Evolutionary conservation across 75 land plant species (phyloP), one percentile per base, ranked within the genome.

Genomic region (Pinus taeda): DNA sequence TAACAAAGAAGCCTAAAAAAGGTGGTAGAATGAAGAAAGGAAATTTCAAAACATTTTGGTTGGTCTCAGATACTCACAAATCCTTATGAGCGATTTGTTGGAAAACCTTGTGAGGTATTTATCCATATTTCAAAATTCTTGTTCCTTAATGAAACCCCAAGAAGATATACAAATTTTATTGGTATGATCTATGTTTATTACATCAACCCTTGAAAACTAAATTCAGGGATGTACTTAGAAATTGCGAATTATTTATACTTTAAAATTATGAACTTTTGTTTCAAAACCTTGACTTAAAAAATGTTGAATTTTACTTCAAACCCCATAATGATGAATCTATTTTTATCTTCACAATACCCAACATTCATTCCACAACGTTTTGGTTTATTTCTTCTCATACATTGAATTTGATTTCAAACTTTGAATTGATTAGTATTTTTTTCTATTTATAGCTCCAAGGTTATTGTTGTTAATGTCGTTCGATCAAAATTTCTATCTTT

Each of bases 41-140:
- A 93, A 79, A 88, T 96, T 55, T 82, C 94, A 77, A 96, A 93
- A 81, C 98, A 94, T 12, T 84, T 93, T n/a, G 97, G 97, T 42
- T 92, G 98, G 0, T 93, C 97, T 60, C 87, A 90, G 36, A 59
- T 93, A 18, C 75, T 91, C 5, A 96, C 98, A 37, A 88, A 88
- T 79, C 85, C 82, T 15, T 96, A 96, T 80, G 97, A 93, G 98
- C 97, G 91, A 3, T 39, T 53, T 21, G 59, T 91, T 14, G 93
- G 96, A 37, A 88, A 86, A 77, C 85, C 82, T 7, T 78, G 97
- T 30, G 33, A 93, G 98, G 97, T 0, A 0, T 62, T 17, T 11
- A n/a, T 91, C 4, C 7, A 17, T 37, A 15, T 33, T 59, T 58
- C 17, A 15, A 15, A 60, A 13, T 58, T 57, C 22, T 17, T 17